Conservation (phyloP, 2,329 filamentous ascomycete species). For the Fusarium tuaranense region DNA sequence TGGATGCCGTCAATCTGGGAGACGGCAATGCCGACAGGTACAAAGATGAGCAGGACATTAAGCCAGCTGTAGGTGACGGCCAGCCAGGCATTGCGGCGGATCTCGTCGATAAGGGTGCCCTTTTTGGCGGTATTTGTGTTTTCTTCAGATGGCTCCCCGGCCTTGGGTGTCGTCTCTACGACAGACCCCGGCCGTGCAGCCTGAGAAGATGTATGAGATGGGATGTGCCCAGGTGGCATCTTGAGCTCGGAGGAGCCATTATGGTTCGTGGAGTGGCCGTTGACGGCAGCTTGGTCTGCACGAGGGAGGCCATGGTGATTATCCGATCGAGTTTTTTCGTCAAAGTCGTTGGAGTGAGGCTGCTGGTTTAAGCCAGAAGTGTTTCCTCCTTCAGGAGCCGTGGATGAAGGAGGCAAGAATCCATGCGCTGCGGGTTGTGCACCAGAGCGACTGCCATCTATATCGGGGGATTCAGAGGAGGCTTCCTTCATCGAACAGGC, state of each 20-base stretch:
- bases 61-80: conserved; percentile 79
- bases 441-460: conserved; percentile 69
- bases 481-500: conserved; percentile 72
- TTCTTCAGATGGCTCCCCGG: conserved; percentile 32
- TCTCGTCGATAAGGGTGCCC: conserved; percentile 60
- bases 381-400: conserved; percentile 10
- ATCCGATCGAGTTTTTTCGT: conserved; percentile 23
- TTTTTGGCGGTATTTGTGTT: conserved; percentile 48
- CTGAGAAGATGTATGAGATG: conserved; percentile 61
- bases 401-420: conserved; percentile 43
- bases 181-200: conserved; percentile 68
- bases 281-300: conserved; percentile 7
- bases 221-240: conserved; percentile 36
- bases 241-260: conserved; percentile 41
- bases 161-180: conserved; percentile 52
- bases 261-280: conserved; percentile 28
- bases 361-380: conserved; percentile 35
- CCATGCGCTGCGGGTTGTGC: conserved; percentile 67
- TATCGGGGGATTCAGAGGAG: conserved; percentile 64
- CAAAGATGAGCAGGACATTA: conserved; percentile 81
- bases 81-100: conserved; percentile 64
- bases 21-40: conserved; percentile 79
- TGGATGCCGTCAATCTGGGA: conserved; percentile 64
- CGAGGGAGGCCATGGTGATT: conserved; percentile 9
- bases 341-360: conserved; percentile 10